Base-by-base conservation (phyloP, 805 yeast species). In the Priceomyces haplophilus region DNA sequence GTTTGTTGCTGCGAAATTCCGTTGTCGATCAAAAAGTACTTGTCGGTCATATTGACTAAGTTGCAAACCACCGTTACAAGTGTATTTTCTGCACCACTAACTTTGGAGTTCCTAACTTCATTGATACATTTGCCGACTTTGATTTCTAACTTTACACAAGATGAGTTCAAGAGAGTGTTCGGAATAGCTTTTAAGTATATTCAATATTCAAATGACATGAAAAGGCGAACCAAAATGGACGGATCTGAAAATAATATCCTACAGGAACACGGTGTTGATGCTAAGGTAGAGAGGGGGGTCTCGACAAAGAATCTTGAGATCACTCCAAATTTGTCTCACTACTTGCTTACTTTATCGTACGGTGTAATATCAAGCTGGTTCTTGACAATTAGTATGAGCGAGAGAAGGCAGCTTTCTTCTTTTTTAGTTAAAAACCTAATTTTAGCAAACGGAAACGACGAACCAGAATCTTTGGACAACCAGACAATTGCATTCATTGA, bases 1-100 rank as follows among this genome's bases (percentile, higher is more conserved):
- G 73, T 85, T 2, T 85, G 91, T 51, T 84, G 95, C 56, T 88
- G 85, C 58, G 96, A 87, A 56, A 71, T 85, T 25, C 95, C 96
- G 1, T 57, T 72, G 8, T 79, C 91, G 0, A 73, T 89, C 42
- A 85, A 83, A 57, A 82, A 83, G 53, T 83, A 71, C 51, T 57
- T 88, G 27, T 71, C 82, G 7, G 80, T 79, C n/a, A 79, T 89
- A 8, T 69, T 88, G 47, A 78, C 84, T n/a, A 78, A 78, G 40
- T 63, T 89, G 31, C 95, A 87, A 53, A 82, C 86, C 4, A 77
- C 86, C 55, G 78, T 88, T 30, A 80, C 95, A 0, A 79, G 80
- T 49, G 72, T 82, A 0, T 79, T 77, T 50, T 81, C 91, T 2
- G 75, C 83, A 46, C 78, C 87, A 4, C 89, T 85, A 47, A 82